Conservation (phyloP, 805 yeast genomes). For the Lachancea sp. region DNA sequence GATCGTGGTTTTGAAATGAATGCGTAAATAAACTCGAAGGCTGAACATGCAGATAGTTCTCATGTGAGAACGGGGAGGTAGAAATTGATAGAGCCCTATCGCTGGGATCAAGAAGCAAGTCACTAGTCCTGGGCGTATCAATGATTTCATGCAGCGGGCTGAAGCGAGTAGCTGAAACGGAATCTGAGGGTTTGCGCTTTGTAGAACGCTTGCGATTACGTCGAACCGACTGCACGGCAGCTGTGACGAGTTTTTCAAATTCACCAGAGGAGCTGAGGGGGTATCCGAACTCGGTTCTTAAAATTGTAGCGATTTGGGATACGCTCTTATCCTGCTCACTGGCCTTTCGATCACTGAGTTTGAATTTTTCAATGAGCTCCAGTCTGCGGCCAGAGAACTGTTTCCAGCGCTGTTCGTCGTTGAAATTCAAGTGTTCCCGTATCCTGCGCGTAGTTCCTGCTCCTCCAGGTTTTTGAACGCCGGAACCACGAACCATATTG, state of each 20-base stretch:
- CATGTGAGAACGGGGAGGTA: neutral
- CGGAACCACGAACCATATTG: constrained; percentile 1
- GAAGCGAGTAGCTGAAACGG: constrained; percentile 2
- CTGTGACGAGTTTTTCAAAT: constrained; percentile 83
- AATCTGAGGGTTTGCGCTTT: constrained; percentile 24
- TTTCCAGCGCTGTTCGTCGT: constrained; percentile 82
- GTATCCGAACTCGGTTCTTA: constrained; percentile 74
- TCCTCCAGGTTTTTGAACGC: constrained; percentile 19
- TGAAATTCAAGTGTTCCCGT: constrained; percentile 55
- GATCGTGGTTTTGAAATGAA: neutral
- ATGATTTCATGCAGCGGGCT: neutral
- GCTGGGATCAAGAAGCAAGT: constrained; percentile 4
- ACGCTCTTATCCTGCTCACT: constrained; percentile 87
- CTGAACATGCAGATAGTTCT: neutral
- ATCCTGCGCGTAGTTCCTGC: constrained; percentile 39
- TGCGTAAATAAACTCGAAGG: neutral
- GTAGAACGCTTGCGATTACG: constrained; percentile 72
- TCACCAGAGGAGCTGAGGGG: constrained; percentile 53
- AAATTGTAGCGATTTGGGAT: constrained; percentile 64
- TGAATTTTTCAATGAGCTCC: constrained; percentile 75
- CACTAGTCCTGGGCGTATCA: constrained; percentile 7
- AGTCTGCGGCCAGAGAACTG: constrained; percentile 83
- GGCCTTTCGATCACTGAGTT: constrained; percentile 63
- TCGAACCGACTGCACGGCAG: constrained; percentile 89
- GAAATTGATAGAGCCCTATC: neutral